phyloP scores from a whole-genome alignment of 176 grass and related monocot genomes.

The Chloris gayana region DNA sequence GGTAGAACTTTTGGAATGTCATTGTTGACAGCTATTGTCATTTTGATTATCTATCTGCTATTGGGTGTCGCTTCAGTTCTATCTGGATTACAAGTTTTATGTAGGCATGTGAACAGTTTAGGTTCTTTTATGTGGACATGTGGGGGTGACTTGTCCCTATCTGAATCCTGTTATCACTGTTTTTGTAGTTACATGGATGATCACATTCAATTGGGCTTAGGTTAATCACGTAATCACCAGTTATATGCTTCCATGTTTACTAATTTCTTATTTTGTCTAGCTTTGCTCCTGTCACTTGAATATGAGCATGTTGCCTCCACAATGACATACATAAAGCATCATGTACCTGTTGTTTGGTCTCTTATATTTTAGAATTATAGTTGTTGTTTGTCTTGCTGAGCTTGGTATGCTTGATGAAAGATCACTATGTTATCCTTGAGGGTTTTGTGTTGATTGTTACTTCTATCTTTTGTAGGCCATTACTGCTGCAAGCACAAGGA shows the following conservation, averaged over 20 bases:
- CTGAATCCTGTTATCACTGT: neutral
- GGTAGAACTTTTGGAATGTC: neutral
- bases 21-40: neutral
- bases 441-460: neutral
- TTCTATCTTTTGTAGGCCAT: conserved; percentile 53
- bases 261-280: neutral
- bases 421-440: neutral
- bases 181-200: neutral
- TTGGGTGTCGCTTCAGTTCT: neutral
- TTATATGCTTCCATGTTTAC: neutral
- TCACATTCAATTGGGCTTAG: neutral
- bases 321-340: neutral
- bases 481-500: conserved; percentile 57
- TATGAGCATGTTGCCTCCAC: neutral
- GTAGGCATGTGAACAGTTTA: neutral
- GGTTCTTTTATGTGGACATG: too few species aligned
- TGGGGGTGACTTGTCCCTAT: neutral
- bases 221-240: neutral
- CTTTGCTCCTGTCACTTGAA: neutral
- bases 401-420: neutral
- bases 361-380: neutral
- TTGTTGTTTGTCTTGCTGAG: neutral
- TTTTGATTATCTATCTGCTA: neutral
- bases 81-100: neutral
- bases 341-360: neutral